Conservation (phyloP, 306 rosid genomes). For the Abrus precatorius region DNA sequence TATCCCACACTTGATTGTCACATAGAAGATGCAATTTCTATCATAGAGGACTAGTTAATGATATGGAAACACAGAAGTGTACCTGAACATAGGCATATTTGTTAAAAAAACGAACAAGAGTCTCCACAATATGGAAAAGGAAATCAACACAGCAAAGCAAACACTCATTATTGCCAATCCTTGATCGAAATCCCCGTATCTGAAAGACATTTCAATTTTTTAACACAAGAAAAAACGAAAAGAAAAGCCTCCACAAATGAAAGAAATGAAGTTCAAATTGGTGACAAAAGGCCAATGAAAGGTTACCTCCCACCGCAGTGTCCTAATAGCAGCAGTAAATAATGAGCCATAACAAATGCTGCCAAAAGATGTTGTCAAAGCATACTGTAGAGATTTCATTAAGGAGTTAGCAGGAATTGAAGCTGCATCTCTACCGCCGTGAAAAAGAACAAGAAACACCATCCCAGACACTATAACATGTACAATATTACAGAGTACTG, state of each 20-base stretch:
- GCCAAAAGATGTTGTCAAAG: conserved; percentile 95
- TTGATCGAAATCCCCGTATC: conserved; percentile 97
- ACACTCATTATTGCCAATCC: conserved; percentile 96
- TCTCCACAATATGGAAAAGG: conserved; percentile 97
- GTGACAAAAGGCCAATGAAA: conserved; percentile 10
- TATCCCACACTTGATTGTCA: not conserved
- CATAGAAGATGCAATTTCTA: conserved; percentile 12
- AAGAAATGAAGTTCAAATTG: conserved; percentile 5
- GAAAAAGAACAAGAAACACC: conserved; percentile 93
- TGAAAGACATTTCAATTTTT: conserved; percentile 50
- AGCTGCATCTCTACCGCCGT: conserved; percentile 84
- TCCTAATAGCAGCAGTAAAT: conserved; percentile 95
- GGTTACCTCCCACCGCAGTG: conserved; percentile 92
- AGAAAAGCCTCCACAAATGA: conserved; percentile 15
- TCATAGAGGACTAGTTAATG: conserved; percentile 6
- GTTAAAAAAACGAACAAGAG: conserved; percentile 97
- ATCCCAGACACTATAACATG: conserved; percentile 98
- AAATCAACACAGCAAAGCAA: conserved; percentile 97
- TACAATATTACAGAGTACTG: conserved; percentile 90
- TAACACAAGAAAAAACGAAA: conserved; percentile 21
- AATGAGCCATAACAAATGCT: conserved; percentile 99
- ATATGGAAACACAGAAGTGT: conserved; percentile 23
- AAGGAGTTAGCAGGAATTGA: conserved; percentile 83
- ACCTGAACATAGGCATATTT: conserved; percentile 99
- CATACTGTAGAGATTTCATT: conserved; percentile 71